Conservation (phyloP, 352 stramenopile species). For the Phytophthora melonis region DNA sequence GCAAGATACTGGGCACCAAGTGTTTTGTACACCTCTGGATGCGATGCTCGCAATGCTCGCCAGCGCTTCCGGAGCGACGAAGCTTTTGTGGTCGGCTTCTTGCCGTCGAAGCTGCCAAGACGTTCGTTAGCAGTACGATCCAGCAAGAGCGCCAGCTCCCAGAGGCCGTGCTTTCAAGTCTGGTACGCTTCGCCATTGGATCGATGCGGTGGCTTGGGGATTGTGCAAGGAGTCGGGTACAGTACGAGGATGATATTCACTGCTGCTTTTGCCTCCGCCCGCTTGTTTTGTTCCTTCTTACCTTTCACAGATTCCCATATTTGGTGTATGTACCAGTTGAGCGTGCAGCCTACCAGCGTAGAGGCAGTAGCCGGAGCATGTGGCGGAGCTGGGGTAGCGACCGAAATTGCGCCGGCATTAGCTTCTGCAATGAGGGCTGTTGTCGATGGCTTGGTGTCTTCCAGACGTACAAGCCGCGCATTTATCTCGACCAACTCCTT, state of each 20-base stretch:
- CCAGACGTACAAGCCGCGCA: neutral
- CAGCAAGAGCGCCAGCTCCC: neutral
- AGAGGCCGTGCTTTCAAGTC: neutral
- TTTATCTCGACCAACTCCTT: slow-evolving; percentile 6
- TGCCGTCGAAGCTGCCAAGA: neutral
- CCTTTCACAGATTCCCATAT: slow-evolving; percentile 22
- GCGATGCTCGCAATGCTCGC: neutral
- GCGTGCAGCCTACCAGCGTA: slow-evolving; percentile 1
- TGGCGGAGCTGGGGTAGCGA: neutral
- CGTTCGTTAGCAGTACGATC: slow-evolving; percentile 3
- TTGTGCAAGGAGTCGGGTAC: slow-evolving; percentile 9
- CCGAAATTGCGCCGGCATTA: neutral
- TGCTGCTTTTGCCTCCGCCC: slow-evolving; percentile 12
- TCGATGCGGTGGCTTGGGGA: neutral
- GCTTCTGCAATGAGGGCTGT: neutral
- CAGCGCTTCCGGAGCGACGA: neutral
- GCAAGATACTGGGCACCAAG: neutral
- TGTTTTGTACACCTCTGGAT: neutral
- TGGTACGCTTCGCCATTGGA: neutral
- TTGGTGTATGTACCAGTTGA: slow-evolving; percentile 15
- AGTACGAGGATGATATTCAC: slow-evolving; percentile 20
- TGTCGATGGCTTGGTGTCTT: neutral
- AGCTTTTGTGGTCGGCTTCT: neutral
- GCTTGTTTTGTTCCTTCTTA: slow-evolving; percentile 16
- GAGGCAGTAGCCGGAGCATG: slow-evolving; percentile 12